phyloP scores from a whole-genome alignment of 768 basidiomycete genomes.

The Suillus discolor region DNA sequence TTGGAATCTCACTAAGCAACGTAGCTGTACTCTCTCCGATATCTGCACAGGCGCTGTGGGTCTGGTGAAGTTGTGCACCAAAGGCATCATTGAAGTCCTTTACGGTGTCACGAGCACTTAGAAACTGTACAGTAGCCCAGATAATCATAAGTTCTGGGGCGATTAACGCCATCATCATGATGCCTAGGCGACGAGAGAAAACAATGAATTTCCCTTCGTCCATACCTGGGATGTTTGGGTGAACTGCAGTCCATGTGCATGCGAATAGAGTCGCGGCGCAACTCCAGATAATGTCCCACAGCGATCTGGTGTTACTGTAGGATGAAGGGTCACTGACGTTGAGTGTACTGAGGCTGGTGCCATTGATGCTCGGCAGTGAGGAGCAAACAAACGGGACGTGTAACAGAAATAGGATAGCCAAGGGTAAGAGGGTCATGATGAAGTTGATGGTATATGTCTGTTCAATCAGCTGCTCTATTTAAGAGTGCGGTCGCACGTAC shows the following conservation, averaged over 20 bases:
- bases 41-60: too few species aligned
- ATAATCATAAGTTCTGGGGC: conserved; percentile 30
- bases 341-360: not conserved
- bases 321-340: not conserved
- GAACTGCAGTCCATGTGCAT: conserved; percentile 34
- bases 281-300: conserved; percentile 30
- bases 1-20: not conserved
- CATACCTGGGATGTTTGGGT: conserved; percentile 31
- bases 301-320: conserved; percentile 27
- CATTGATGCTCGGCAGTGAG: not conserved
- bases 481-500: not conserved
- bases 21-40: not conserved
- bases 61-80: not conserved
- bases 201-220: conserved; percentile 11
- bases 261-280: conserved; percentile 31
- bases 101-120: conserved; percentile 14
- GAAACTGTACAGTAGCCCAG: conserved; percentile 32
- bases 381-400: not conserved
- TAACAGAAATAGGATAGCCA: not conserved
- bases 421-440: not conserved
- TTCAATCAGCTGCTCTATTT: not conserved
- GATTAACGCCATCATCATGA: conserved; percentile 27
- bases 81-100: not conserved
- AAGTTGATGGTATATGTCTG: not conserved
- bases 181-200: conserved; percentile 12